These are phyloP conservation scores for Phytopythium helicoides DNA, from an alignment of 352 stramenopile species.

Conservation along the genomic window DNA sequence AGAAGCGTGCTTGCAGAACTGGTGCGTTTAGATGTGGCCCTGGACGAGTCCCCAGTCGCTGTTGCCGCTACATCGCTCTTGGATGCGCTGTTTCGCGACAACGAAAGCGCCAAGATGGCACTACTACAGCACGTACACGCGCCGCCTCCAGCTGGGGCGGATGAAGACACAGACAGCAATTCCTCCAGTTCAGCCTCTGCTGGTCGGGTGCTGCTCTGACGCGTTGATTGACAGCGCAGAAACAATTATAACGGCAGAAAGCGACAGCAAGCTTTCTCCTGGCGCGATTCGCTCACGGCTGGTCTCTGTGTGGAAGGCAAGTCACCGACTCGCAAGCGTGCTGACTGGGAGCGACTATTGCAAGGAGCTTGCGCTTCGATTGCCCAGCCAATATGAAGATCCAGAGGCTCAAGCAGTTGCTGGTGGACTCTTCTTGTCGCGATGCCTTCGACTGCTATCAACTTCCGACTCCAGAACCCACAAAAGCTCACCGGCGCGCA, in stretches of 20 bases:
- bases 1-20: constrained; percentile 55
- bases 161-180: constrained; percentile 14
- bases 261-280: background rate
- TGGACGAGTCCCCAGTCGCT: constrained; percentile 59
- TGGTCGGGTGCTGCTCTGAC: constrained; percentile 51
- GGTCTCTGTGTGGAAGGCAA: constrained; percentile 61
- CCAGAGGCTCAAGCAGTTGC: constrained; percentile 43
- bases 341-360: constrained; percentile 54
- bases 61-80: constrained; percentile 58
- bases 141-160: constrained; percentile 27
- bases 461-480: constrained; percentile 1
- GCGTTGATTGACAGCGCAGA: constrained; percentile 50
- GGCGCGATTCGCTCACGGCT: constrained; percentile 24
- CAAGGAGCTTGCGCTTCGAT: constrained; percentile 66
- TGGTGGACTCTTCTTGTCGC: constrained; percentile 59
- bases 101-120: constrained; percentile 61
- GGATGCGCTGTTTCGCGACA: constrained; percentile 58
- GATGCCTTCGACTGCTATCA: constrained; percentile 47
- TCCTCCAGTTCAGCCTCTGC: constrained; percentile 15
- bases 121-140: constrained; percentile 68
- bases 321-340: constrained; percentile 49
- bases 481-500: constrained; percentile 9
- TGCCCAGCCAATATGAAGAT: constrained; percentile 47
- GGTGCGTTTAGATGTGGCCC: constrained; percentile 49
- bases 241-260: constrained; percentile 20